Evolutionary conservation across 2,329 filamentous ascomycete species (phyloP), one percentile per base, ranked within the genome.

Genomic region (Hansfordia pulvinata): DNA sequence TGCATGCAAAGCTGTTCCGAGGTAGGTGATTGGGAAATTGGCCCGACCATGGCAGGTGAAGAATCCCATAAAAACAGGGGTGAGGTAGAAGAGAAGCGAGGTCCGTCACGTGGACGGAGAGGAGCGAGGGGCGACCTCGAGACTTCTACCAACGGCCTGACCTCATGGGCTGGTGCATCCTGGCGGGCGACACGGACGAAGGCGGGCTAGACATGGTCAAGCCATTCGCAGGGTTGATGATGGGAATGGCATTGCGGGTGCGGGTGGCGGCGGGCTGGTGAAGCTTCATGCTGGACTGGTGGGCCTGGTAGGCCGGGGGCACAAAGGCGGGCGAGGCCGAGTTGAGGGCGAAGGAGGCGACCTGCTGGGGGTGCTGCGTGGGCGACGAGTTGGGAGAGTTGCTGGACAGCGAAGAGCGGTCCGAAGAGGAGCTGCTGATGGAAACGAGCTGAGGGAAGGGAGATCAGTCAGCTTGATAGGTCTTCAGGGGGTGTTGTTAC

Each of bases 151-250:
- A n/a, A n/a, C n/a, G n/a, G n/a, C n/a, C n/a, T n/a, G n/a, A n/a
- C n/a, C n/a, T n/a, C n/a, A n/a, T n/a, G 28, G 52, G 42, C 43
- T 69, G 64, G 46, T 69, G 67, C 61, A 76, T 65, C 49, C 69
- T 62, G 47, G 60, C 60, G 35, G 72, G 72, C 23, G 70, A 76
- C 23, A 75, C 66, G 33, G 71, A 76, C 21, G 77, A 77, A 15
- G 88, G 84, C 40, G 88, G 88, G 60, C 84, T 93, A 30, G 84
- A 76, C 63, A 94, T 78, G 46, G 74, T 71, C 52, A 85, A 75
- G 47, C 90, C 85, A 30, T 88, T 94, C 41, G 72, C 81, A 29
- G 90, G 90, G 64, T 98, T 93, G 56, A 96, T 83, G 52, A 98
- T 98, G 32, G 88, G 88, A 40, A 96, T 96, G 46, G 90, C 84